These are phyloP conservation scores for Yamadazyma kitorensis DNA, from an alignment of 805 yeast genomes.

Conservation along the genomic window DNA sequence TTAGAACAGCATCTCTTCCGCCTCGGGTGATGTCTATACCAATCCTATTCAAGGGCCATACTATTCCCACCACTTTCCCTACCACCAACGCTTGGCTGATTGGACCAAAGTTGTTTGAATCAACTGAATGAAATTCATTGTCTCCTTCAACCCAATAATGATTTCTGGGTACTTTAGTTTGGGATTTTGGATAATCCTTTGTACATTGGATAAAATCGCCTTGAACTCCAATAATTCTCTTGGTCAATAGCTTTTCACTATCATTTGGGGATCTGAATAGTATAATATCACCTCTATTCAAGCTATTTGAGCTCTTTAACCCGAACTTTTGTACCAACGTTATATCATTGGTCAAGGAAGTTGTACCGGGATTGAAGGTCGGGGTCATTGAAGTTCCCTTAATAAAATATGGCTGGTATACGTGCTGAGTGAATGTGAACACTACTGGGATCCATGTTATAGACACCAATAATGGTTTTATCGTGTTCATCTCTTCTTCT, in stretches of 20 bases:
- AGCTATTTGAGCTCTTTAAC: constrained; percentile 42
- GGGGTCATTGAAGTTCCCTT: constrained; percentile 89
- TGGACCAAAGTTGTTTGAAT: constrained; percentile 87
- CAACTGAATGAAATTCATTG: constrained; percentile 71
- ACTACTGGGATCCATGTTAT: constrained; percentile 77
- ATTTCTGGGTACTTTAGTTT: constrained; percentile 65
- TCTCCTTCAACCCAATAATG: constrained; percentile 97
- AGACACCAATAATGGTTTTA: constrained; percentile 26
- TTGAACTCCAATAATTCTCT: constrained; percentile 72
- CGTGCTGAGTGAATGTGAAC: constrained; percentile 65
- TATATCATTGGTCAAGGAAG: constrained; percentile 49
- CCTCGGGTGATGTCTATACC: constrained; percentile 25
- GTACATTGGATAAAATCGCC: constrained; percentile 68
- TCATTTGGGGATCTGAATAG: constrained; percentile 78
- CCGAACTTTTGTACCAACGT: constrained; percentile 70
- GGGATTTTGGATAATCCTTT: constrained; percentile 62
- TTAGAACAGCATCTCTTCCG: constrained; percentile 21
- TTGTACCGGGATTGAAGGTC: constrained; percentile 68
- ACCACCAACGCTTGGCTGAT: constrained; percentile 74
- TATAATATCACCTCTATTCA: constrained; percentile 67
- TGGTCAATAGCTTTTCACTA: constrained; percentile 72
- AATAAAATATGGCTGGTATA: constrained; percentile 68
- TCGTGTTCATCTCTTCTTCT: constrained; percentile 6
- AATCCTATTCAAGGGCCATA: constrained; percentile 59
- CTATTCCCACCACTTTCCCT: constrained; percentile 66